Base-by-base conservation (phyloP, 169 alveolate genomes). In the Cryptosporidium tyzzeri region DNA sequence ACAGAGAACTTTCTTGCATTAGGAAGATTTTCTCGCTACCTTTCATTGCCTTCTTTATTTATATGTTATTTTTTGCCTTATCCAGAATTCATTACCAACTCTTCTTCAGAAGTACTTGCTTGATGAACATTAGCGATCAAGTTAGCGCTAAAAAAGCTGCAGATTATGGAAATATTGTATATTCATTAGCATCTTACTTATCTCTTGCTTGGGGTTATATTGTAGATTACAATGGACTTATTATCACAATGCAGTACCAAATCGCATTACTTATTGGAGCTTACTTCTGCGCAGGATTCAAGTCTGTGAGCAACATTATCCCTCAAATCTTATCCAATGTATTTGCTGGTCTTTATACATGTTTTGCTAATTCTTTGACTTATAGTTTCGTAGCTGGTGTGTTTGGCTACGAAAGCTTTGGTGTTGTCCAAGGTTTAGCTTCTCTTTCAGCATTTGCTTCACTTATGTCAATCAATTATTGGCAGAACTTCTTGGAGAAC, bases 301-400 rank as follows among this genome's bases (percentile, higher is more conserved):
- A 80, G 48, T 80, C 89, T 2, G 80, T 80, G 2, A 39, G 48
- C 18, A 80, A 80, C 39, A 80, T 80, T 18, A 65, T 80, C n/a
- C 89, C 89, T n/a, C 89, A 80, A 44, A 50, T 80, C 23, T 29
- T 80, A 48, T 80, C 89, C n/a, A 80, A 44, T 62, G 37, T 80
- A 39, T 65, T 80, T 39, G 89, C 89, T 9, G 89, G 89, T 80
- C 75, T 80, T 10, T 80, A 80, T 39, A 80, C 89, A 62, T 80
- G 80, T 26, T 80, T 61, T 41, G 89, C 89, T 10, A 65, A 62
- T 9, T 37, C 89, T 12, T 37, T 80, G n/a, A 80, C 89, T n/a
- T 80, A 80, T 23, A 80, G 89, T 33, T 80, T 80, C 51, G 89
- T 80, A 12, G 89, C 89, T 2, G 89, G 75, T 1, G 89, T 80